Percentiles rank a stretch among this genome's conserved stretches.
Conservation (phyloP, 2,329 filamentous ascomycete genomes). For the Arthroderma sp. region DNA sequence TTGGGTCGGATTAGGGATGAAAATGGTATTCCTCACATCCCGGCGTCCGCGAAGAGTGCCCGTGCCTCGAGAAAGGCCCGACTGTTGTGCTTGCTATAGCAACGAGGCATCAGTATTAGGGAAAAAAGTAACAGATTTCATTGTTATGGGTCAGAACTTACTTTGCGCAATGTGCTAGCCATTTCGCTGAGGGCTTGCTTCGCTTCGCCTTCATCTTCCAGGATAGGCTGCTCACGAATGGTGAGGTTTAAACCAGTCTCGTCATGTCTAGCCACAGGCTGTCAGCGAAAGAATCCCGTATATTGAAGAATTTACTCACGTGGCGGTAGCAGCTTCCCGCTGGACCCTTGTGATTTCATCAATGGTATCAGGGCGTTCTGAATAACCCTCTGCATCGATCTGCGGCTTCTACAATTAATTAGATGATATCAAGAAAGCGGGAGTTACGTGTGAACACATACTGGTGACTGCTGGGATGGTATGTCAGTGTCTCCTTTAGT, state of each 20-base stretch:
- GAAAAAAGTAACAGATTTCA: background rate
- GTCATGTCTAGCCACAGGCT: conserved; percentile 21
- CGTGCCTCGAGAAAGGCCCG: conserved; percentile 49
- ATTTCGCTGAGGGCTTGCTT: conserved; percentile 35
- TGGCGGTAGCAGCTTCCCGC: conserved; percentile 30
- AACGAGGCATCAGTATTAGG: conserved; percentile 11
- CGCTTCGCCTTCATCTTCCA: conserved; percentile 37
- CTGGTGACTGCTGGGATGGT: background rate
- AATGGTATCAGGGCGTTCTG: conserved; percentile 26
- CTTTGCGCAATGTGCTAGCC: conserved; percentile 35
- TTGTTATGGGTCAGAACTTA: conserved; percentile 13
- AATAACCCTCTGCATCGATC: conserved; percentile 29
- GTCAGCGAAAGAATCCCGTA: conserved; percentile 9
- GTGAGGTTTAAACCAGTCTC: conserved; percentile 34
- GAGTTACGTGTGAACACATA: too few relatives aligned
- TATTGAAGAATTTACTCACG: background rate
- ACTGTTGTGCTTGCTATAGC: conserved; percentile 31
- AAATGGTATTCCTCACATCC: conserved; percentile 84
- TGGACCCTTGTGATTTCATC: conserved; percentile 34
- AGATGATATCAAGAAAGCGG: too few relatives aligned
- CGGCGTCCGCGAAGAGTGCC: conserved; percentile 76
- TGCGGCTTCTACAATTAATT: conserved; percentile 12
- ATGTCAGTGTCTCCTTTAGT: too few relatives aligned
- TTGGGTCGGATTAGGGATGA: conserved; percentile 45
- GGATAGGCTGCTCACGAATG: conserved; percentile 37